Evolutionary conservation across 108 stramenopile genomes (phyloP), one percentile per base, ranked within the genome.

Genomic region (Nitzschia sp.): DNA sequence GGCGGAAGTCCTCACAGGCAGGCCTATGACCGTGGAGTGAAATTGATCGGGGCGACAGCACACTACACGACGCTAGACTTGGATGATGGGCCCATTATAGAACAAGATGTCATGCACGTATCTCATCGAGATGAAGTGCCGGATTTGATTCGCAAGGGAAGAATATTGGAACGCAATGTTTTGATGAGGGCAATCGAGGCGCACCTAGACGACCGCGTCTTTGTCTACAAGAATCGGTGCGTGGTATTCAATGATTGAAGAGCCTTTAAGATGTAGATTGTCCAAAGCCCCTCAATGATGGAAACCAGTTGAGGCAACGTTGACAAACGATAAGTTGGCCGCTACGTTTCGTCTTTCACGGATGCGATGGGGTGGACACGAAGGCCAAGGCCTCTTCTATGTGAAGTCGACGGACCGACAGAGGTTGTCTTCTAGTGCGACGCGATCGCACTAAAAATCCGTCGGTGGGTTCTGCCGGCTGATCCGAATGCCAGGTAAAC

Each of bases 1-100:
- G 94, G 94, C 11, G 81, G 74, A 1, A 59, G 46, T 46, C 90
- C 94, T 4, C 88, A 95, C 70, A 88, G 90, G 47, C 68, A 73
- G 27, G 94, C 94, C 1, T 82, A 86, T 59, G 90, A 91, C 34
- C 82, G 94, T 28, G 94, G 94, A 15, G 94, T 95, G 9, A 95
- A 95, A 68, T 67, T 95, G 35, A 88, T 95, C 56, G 94, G 94
- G 15, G 94, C 94, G 6, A 93, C 94, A 27, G 87, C 88, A 3
- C 88, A 92, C 54, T 89, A 86, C 59, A 75, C 90, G 0, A 95
- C 94, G 2, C 59, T 68, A 19, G 85, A 91, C 67, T 72, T 95
- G 47, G 94, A 93, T 64, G 85, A 91, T 9, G 94, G 92, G 3
- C 91, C 94, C 0, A 95, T 95, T 63, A 87, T 95, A 26, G 91